phyloP scores from a whole-genome alignment of 2,329 filamentous ascomycete genomes.

The Chaetomium olivaceum region DNA sequence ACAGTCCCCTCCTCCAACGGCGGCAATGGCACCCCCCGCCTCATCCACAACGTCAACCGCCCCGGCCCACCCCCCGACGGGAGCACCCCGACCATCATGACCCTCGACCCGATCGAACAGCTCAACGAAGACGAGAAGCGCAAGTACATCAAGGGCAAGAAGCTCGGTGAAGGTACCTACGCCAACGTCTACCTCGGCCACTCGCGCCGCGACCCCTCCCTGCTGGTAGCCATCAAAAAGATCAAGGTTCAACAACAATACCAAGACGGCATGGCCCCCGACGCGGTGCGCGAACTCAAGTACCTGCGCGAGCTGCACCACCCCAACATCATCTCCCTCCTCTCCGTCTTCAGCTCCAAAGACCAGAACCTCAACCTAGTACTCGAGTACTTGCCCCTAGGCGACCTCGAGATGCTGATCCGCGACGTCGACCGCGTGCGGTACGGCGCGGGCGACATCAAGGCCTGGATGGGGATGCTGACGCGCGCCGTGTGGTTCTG shows the following conservation, averaged over 20 bases:
- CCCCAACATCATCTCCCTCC: constrained; percentile 90
- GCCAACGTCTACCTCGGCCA: constrained; percentile 92
- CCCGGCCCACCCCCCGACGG: background rate
- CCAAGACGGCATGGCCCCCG: constrained; percentile 87
- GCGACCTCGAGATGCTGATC: constrained; percentile 92
- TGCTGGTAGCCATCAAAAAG: constrained; percentile 88
- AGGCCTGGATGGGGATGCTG: constrained; percentile 99
- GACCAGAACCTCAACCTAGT: constrained; percentile 96
- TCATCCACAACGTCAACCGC: constrained; percentile 15
- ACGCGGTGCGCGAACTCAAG: constrained; percentile 93
- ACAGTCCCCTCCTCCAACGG: constrained; percentile 17
- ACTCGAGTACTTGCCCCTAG: constrained; percentile 88
- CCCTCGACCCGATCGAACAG: constrained; percentile 70
- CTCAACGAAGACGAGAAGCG: constrained; percentile 78
- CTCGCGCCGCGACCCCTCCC: constrained; percentile 68
- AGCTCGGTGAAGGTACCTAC: constrained; percentile 95
- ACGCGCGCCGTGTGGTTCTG: constrained; percentile 91
- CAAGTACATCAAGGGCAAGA: constrained; percentile 90
- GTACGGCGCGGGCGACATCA: constrained; percentile 88
- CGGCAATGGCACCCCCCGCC: constrained; percentile 31
- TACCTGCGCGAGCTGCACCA: constrained; percentile 92
- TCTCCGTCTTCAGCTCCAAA: constrained; percentile 92
- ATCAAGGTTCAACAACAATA: constrained; percentile 86
- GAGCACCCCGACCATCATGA: constrained; percentile 34
- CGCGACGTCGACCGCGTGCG: constrained; percentile 75